Percentiles rank a stretch among this genome's conserved stretches.
Conservation (phyloP, 768 basidiomycete genomes). For the Suillus occidentalis region DNA sequence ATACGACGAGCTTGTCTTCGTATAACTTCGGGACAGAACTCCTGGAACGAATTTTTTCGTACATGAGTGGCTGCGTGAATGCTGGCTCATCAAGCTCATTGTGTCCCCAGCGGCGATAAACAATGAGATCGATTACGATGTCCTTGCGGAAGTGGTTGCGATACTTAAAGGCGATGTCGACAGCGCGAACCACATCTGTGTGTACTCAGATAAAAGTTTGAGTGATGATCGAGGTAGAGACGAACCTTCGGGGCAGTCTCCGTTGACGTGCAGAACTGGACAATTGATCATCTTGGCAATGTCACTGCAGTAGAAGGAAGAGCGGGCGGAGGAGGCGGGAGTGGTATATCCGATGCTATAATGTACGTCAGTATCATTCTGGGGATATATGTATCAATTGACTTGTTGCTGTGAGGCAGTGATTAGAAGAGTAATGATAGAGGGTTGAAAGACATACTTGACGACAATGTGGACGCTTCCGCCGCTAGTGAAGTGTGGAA, state of each 20-base stretch:
- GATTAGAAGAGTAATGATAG: background rate
- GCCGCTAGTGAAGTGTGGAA: conserved; percentile 90
- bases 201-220: background rate
- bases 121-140: conserved; percentile 85
- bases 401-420: conserved; percentile 56
- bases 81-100: conserved; percentile 88
- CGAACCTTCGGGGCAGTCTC: conserved; percentile 82
- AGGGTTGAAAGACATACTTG: conserved; percentile 55
- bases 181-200: conserved; percentile 80
- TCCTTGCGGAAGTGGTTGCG: conserved; percentile 88
- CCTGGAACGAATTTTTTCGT: conserved; percentile 78
- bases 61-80: conserved; percentile 90
- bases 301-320: conserved; percentile 86
- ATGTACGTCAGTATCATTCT: background rate
- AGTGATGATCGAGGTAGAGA: background rate
- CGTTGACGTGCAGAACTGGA: conserved; percentile 89
- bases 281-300: conserved; percentile 89
- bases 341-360: conserved; percentile 89
- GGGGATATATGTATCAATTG: conserved; percentile 11
- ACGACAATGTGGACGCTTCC: conserved; percentile 91
- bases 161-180: conserved; percentile 88
- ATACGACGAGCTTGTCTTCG: conserved; percentile 73
- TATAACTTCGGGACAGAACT: conserved; percentile 80
- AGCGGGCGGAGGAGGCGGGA: conserved; percentile 79
- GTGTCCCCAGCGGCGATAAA: conserved; percentile 88